Evolutionary conservation across 805 yeast genomes (phyloP).

Genomic region (Candida stauntonica): DNA sequence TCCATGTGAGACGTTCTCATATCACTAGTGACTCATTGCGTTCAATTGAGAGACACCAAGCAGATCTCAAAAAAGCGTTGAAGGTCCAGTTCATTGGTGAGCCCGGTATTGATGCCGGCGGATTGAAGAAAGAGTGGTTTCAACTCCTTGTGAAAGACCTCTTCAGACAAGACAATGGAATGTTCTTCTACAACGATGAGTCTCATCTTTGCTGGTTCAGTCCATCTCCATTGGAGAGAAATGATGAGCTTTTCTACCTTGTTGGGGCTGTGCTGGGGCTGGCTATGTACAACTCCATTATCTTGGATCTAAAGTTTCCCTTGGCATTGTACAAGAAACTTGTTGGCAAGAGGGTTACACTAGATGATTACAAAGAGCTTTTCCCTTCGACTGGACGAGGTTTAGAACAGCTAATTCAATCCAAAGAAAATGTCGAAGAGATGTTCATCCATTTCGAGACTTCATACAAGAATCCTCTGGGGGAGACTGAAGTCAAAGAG

Average conservation of each 20-base stretch:
- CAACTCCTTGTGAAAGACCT: conserved; percentile 63
- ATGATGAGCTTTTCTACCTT: conserved; percentile 57
- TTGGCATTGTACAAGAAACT: conserved; percentile 71
- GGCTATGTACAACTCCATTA: conserved; percentile 87
- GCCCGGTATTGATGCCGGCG: conserved; percentile 96
- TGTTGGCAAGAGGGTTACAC: conserved; percentile 45
- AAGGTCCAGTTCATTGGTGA: conserved; percentile 80
- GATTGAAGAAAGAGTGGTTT: conserved; percentile 93
- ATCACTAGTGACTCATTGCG: conserved; percentile 74
- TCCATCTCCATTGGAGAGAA: conserved; percentile 37
- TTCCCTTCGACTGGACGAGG: conserved; percentile 64
- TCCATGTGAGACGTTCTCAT: conserved; percentile 62
- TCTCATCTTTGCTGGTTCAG: conserved; percentile 77
- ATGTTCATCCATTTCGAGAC: conserved; percentile 63
- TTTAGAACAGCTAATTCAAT: conserved; percentile 42
- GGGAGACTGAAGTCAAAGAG: conserved; percentile 39
- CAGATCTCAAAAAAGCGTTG: conserved; percentile 67
- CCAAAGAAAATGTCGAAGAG: conserved; percentile 40
- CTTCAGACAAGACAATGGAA: conserved; percentile 62
- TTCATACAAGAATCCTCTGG: conserved; percentile 44
- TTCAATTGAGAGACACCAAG: conserved; percentile 48
- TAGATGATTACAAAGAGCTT: conserved; percentile 63
- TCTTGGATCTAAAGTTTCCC: conserved; percentile 77
- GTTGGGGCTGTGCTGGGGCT: conserved; percentile 86
- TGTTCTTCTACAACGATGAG: conserved; percentile 63